phyloP scores from a whole-genome alignment of 208 protist species.

The Wallacemonas collosoma region DNA sequence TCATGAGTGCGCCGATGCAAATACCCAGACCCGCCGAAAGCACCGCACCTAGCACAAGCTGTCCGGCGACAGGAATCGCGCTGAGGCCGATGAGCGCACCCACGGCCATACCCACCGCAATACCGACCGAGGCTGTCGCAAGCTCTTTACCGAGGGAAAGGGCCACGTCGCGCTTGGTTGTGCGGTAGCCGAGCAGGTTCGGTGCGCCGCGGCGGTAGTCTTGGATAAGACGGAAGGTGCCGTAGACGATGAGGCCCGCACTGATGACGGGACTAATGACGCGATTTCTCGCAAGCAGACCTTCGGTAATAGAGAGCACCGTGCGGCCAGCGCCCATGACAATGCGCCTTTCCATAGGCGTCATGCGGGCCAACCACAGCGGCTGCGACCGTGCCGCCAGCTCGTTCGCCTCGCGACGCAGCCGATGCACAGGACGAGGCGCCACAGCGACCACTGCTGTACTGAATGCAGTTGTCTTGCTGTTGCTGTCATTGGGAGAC shows the following conservation, averaged over 20 bases:
- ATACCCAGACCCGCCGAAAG: constrained; percentile 61
- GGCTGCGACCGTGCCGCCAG: constrained; percentile 8
- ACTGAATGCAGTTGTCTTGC: not conserved
- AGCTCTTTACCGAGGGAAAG: constrained; percentile 61
- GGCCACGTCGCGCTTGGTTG: constrained; percentile 50
- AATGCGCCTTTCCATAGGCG: constrained; percentile 37
- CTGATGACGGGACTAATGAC: constrained; percentile 56
- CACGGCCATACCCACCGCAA: constrained; percentile 63
- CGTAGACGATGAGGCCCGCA: constrained; percentile 59
- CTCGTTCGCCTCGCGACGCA: constrained; percentile 5
- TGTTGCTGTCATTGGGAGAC: not conserved
- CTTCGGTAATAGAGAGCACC: constrained; percentile 55
- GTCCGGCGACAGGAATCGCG: constrained; percentile 59
- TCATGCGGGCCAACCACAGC: constrained; percentile 29
- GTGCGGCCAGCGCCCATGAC: constrained; percentile 45
- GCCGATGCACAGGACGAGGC: constrained; percentile 6
- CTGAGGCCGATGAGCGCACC: constrained; percentile 58
- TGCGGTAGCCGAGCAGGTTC: constrained; percentile 61
- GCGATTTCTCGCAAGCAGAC: constrained; percentile 49
- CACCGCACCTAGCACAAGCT: constrained; percentile 52
- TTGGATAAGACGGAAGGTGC: constrained; percentile 45
- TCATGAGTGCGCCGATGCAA: constrained; percentile 59
- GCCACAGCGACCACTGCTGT: constrained; percentile 3
- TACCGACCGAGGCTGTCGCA: constrained; percentile 48
- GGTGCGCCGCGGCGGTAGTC: constrained; percentile 58